phyloP scores from a whole-genome alignment of 371 early-diverging fungal genomes.

The Syncephalastrum contaminatum region DNA sequence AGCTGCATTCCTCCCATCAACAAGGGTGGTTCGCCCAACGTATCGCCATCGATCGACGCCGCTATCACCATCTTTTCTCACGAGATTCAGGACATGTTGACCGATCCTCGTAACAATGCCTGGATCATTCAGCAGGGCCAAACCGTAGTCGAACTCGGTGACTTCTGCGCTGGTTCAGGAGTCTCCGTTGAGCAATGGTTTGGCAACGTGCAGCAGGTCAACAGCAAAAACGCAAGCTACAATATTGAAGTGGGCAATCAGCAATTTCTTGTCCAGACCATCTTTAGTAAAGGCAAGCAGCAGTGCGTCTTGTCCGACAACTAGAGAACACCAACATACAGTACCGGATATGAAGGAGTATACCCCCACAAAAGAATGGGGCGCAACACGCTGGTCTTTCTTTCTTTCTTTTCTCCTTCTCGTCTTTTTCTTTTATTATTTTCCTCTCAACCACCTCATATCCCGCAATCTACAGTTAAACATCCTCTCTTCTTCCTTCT shows the following conservation, averaged over 20 bases:
- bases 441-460: no score
- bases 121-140: constrained; percentile 34
- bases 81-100: constrained; percentile 51
- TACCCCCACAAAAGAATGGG: no score
- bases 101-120: constrained; percentile 48
- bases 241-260: constrained; percentile 34
- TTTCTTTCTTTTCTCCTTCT: no score
- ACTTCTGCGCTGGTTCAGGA: constrained; percentile 41
- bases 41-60: constrained; percentile 47
- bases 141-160: constrained; percentile 38
- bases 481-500: no score
- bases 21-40: constrained; percentile 38
- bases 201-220: constrained; percentile 19
- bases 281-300: constrained; percentile 39
- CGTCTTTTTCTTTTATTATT: no score
- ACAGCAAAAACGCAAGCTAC: constrained; percentile 31
- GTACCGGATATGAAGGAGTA: no score
- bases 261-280: constrained; percentile 50
- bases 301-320: constrained; percentile 26
- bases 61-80: constrained; percentile 53
- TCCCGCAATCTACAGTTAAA: no score
- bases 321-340: neutral
- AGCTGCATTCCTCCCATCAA: constrained; percentile 40
- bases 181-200: constrained; percentile 34
- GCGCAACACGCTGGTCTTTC: no score